Conservation (phyloP, 148 eudicot species). For the Salicornia ramosissima region DNA sequence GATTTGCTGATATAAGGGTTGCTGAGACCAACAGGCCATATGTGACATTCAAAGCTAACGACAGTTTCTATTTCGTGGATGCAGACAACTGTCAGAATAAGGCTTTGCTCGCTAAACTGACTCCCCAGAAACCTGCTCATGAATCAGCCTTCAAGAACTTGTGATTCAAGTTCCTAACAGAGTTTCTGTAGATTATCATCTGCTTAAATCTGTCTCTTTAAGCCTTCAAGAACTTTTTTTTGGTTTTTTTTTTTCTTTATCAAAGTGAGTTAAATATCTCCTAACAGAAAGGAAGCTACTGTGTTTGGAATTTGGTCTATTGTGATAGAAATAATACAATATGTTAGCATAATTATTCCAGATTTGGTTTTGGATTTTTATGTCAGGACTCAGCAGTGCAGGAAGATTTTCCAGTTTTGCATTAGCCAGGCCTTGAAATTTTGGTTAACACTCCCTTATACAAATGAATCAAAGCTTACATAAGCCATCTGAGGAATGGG, state of each 20-base stretch:
- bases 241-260: no score
- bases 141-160: slow-evolving; percentile 79
- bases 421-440: no score
- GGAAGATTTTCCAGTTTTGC: not conserved
- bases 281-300: not conserved
- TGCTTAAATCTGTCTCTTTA: not conserved
- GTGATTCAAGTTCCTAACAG: slow-evolving; percentile 28
- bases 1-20: slow-evolving; percentile 64
- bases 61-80: slow-evolving; percentile 66
- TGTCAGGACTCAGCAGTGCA: not conserved
- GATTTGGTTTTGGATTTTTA: not conserved
- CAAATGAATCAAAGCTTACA: no score
- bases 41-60: slow-evolving; percentile 83
- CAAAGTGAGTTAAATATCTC: not conserved
- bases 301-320: slow-evolving; percentile 2
- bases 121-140: slow-evolving; percentile 51
- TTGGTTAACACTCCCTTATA: no score
- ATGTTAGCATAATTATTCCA: not conserved
- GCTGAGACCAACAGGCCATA: slow-evolving; percentile 82
- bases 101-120: slow-evolving; percentile 79
- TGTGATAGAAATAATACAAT: slow-evolving; percentile 1
- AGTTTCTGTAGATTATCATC: slow-evolving; percentile 1
- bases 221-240: slow-evolving; percentile 14
- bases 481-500: no score
- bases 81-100: slow-evolving; percentile 80